Conservation (phyloP, 2,329 filamentous ascomycete species). For the Xylaria sp. region DNA sequence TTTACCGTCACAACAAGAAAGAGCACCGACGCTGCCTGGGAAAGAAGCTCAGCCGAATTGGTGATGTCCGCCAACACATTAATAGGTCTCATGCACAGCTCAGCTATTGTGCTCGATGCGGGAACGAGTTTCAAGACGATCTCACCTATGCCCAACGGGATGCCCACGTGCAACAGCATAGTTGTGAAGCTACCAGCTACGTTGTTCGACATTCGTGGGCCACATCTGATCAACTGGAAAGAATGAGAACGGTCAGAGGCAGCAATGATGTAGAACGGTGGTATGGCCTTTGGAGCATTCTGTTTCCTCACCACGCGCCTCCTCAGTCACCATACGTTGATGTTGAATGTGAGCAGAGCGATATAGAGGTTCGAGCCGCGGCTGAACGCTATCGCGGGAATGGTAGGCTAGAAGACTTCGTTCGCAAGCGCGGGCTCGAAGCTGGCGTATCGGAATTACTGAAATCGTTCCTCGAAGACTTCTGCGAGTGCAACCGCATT, state of each 20-base stretch:
- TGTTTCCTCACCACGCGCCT: not conserved
- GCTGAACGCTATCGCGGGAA: not conserved
- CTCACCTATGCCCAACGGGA: not conserved
- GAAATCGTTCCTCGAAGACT: not conserved
- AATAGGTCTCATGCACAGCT: slow-evolving; percentile 5
- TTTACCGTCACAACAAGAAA: slow-evolving; percentile 8
- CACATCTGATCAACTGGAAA: slow-evolving; percentile 9
- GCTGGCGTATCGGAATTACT: not conserved
- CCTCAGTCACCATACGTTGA: slow-evolving; percentile 12
- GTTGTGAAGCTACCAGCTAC: not conserved
- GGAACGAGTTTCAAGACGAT: slow-evolving; percentile 1
- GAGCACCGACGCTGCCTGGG: not conserved
- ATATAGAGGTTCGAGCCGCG: not conserved
- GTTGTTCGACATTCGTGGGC: not conserved
- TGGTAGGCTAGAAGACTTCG: not conserved
- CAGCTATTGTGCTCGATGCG: slow-evolving; percentile 5
- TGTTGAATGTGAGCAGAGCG: not conserved
- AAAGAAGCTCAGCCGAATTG: not conserved
- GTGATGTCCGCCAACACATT: slow-evolving; percentile 18
- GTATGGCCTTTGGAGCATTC: slow-evolving; percentile 21
- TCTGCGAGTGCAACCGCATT: not conserved
- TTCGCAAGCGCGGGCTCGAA: too few species aligned
- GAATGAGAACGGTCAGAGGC: not conserved
- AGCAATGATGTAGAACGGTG: slow-evolving; percentile 1
- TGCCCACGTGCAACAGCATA: not conserved